Base-by-base conservation (phyloP, 2,329 filamentous ascomycete genomes). In the Aspergillus sp. region DNA sequence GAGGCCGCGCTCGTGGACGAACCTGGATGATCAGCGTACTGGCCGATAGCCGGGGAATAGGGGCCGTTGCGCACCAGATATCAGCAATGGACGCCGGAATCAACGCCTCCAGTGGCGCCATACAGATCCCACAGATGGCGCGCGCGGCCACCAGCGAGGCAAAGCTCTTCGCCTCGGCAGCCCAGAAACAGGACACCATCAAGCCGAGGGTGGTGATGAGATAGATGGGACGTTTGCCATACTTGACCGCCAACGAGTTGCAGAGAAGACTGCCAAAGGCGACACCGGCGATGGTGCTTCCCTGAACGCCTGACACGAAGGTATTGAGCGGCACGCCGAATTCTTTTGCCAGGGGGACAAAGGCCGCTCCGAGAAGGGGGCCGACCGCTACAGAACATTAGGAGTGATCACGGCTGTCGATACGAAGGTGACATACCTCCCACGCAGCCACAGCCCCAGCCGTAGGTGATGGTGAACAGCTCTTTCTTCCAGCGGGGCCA, bases 1-100 rank as follows among this genome's bases (percentile, higher is more conserved):
- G 44, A 67, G 70, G 0, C 73, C 73, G 48, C 73, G 64, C 53
- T 76, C 72, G 56, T 76, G 73, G n/a, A 75, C 70, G 49, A 73
- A 75, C 40, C 40, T 42, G 19, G 6, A 22, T 8, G n/a, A 3
- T 42, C 16, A 38, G 35, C 2, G 8, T 20, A 22, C 7, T 17
- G 40, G 17, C 17, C 3, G 14, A 42, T 4, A 8, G 17, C 40
- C 4, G 16, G 38, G 1, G n/a, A 19, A 7, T 22, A 17, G 17
- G n/a, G 6, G 11, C 17, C 14, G 17, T 13, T n/a, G 11, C 40
- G 7, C 19, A 42, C 66, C 71, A 76, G 17, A 76, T 64, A 61
- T 76, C 73, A 2, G 66, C 65, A 54, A 76, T 74, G 0, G 71
- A 72, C 9, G 73, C 71, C 1, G 67, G 68, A 14, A 76, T 63